A percentile compares a stretch with the other conserved stretches of the same genome.
These are phyloP conservation scores for Deinandra increscens DNA, from an alignment of 129 eudicot species.

Conservation along the genomic window DNA sequence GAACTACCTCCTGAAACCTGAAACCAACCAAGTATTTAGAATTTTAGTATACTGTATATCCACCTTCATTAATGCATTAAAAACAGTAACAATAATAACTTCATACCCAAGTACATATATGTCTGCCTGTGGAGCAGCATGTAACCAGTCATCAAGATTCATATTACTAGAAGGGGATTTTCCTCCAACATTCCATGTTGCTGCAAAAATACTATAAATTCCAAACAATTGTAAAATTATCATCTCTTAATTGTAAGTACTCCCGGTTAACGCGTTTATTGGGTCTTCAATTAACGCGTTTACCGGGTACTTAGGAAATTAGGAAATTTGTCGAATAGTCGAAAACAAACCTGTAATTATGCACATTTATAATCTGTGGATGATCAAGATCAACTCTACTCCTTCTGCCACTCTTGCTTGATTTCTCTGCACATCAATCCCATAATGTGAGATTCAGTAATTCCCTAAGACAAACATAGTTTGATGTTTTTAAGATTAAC, in stretches of 20 bases:
- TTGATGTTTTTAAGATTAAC: background rate
- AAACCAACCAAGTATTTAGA: background rate
- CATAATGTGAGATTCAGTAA: background rate
- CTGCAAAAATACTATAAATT: conserved; percentile 62
- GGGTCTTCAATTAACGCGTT: background rate
- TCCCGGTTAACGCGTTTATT: too few species aligned
- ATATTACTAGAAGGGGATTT: conserved; percentile 67
- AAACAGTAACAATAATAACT: background rate
- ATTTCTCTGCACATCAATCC: conserved; percentile 49
- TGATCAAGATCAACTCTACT: conserved; percentile 74
- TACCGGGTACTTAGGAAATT: too few species aligned
- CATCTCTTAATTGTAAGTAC: too few species aligned
- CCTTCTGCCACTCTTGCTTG: conserved; percentile 46
- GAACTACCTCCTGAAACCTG: conserved; percentile 94
- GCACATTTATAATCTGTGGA: conserved; percentile 84
- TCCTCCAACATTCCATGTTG: conserved; percentile 98
- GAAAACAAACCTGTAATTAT: conserved; percentile 70
- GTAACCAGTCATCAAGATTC: conserved; percentile 93
- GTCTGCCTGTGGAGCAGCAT: conserved; percentile 89
- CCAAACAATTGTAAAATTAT: background rate
- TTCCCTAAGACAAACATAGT: background rate
- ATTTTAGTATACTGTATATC: too few species aligned
- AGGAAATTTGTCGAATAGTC: background rate
- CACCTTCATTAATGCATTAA: background rate
- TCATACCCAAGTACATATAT: conserved; percentile 92